Evolutionary conservation across 306 rosid species (phyloP).

Genomic region (Cajanus cajan): DNA sequence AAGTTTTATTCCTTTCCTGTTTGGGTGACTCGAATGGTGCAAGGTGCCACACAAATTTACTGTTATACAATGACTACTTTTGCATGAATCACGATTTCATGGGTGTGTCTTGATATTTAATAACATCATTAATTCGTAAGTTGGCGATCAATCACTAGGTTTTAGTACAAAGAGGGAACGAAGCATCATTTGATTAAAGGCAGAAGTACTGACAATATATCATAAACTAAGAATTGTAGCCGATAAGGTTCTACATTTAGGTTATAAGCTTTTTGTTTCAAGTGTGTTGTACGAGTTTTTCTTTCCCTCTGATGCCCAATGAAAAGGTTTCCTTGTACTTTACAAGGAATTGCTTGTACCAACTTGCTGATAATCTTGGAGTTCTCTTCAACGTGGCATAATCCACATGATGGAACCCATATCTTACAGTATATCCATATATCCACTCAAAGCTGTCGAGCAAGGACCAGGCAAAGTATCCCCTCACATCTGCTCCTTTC

Average conservation of each 20-base stretch:
- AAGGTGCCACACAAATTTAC: background rate
- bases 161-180: background rate
- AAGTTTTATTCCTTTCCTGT: background rate
- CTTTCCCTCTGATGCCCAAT: background rate
- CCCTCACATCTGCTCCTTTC: constrained; percentile 71
- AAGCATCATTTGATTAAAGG: background rate
- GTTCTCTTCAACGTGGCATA: constrained; percentile 50
- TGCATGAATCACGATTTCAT: too few species aligned
- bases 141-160: background rate
- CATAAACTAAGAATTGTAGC: background rate
- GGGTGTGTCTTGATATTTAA: background rate
- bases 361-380: constrained; percentile 54
- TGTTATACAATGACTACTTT: background rate
- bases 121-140: background rate
- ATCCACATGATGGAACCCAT: constrained; percentile 53
- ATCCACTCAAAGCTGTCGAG: constrained; percentile 66
- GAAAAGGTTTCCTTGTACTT: constrained; percentile 24
- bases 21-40: background rate
- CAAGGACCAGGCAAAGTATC: constrained; percentile 71
- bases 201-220: background rate
- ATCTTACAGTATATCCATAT: constrained; percentile 45
- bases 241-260: background rate
- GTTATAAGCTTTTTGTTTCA: background rate
- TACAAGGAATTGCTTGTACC: constrained; percentile 53
- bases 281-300: background rate